Evolutionary conservation across 306 rosid species (phyloP).

Genomic region (Purshia tridentata): DNA sequence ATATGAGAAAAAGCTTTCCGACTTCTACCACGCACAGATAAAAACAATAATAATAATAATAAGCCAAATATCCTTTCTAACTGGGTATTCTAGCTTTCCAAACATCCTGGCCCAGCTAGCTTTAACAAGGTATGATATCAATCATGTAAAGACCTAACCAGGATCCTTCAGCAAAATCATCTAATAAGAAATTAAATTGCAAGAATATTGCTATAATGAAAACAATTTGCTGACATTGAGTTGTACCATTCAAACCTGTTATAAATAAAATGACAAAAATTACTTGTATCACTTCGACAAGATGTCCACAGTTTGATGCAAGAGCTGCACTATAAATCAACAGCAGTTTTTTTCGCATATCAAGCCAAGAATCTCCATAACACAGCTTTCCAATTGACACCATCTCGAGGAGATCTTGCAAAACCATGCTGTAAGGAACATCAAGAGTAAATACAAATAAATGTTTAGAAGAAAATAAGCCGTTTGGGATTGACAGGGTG

Average conservation of each 20-base stretch:
- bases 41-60: background rate
- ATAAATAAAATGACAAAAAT: constrained; percentile 24
- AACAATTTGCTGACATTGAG: background rate
- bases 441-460: constrained; percentile 29
- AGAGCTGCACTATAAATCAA: constrained; percentile 67
- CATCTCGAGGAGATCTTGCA: constrained; percentile 78
- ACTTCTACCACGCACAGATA: background rate
- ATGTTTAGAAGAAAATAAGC: constrained; percentile 27
- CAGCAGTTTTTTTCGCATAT: constrained; percentile 58
- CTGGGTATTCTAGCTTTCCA: background rate
- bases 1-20: constrained; percentile 5
- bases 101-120: background rate
- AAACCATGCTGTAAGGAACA: constrained; percentile 64
- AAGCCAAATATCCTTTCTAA: constrained; percentile 5
- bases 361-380: constrained; percentile 66
- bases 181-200: background rate
- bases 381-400: constrained; percentile 50
- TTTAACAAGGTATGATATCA: constrained; percentile 2
- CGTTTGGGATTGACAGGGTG: background rate
- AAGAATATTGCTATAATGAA: background rate
- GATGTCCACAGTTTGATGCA: constrained; percentile 66
- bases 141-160: background rate
- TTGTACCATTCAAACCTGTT: constrained; percentile 9
- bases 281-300: constrained; percentile 80
- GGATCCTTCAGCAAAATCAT: constrained; percentile 12